Evolutionary conservation across 2,329 filamentous ascomycete species (phyloP), one percentile per base, ranked within the genome.

Genomic region (Epichloe glyceriae): DNA sequence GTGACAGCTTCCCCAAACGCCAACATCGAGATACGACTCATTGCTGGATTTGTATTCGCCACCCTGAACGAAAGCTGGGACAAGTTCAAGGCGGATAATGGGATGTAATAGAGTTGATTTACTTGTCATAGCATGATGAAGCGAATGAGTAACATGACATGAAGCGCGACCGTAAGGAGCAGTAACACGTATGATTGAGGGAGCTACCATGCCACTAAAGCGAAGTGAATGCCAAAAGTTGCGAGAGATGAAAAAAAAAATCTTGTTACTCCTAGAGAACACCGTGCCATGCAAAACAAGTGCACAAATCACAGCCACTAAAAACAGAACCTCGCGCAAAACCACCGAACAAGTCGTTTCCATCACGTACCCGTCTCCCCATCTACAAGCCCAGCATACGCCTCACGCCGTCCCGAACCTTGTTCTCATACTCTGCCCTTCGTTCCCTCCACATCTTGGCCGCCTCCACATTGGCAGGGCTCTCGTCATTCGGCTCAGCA

Each of bases 401-500:
- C 62, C 86, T 77, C 40, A 96, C 90, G 55, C 88, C 86, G 54
- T 87, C 84, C 60, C 86, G 78, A 38, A 98, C 93, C 67, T 83
- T 83, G 64, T 79, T 78, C 71, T 96, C 90, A 70, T 96, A 98
- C 65, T 94, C 87, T 19, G 71, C 63, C 57, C 89, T 79, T 55
- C 83, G 75, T 61, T 96, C 90, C 55, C 91, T 79, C 90, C 91
- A 97, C 85, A 95, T 88, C 73, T 93, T 88, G 52, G 90, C 91
- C 1, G 91, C 91, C 71, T 97, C 91, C 41, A 97, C 86, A 64
- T 97, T 97, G 52, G 91, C 91, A 0, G 91, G 91, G 57, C 86
- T 93, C 76, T 97, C 91, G 64, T 97, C 91, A 68, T 97, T 97
- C 53, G 91, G 90, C 70, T 95, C 90, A 1, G 90, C 90, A 44